Evolutionary conservation across 345 rosid species (phyloP).

Genomic region (Citropsis articulata): DNA sequence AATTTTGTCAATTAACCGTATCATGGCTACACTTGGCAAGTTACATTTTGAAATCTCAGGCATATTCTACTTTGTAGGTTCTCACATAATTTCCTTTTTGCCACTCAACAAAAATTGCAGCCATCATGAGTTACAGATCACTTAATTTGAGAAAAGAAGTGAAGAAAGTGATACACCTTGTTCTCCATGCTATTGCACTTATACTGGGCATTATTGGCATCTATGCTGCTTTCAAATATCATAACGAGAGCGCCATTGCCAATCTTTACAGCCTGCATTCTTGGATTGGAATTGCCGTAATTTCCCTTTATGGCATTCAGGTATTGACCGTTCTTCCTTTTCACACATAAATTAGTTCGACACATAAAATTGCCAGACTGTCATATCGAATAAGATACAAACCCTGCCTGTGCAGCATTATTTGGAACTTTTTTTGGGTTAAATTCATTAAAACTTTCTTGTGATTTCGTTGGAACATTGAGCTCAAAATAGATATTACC

Average conservation of each 20-base stretch:
- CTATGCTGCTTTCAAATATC: constrained; percentile 80
- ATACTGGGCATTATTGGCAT: constrained; percentile 72
- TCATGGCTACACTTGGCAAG: background rate
- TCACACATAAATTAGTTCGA: background rate
- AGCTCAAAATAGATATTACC: background rate
- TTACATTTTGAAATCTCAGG: background rate
- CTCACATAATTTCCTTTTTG: background rate
- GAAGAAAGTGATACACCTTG: constrained; percentile 77
- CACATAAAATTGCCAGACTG: background rate
- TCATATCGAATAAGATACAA: background rate
- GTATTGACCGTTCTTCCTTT: constrained; percentile 27
- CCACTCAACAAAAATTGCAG: constrained; percentile 31
- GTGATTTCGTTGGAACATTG: background rate
- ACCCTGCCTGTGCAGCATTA: background rate
- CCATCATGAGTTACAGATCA: constrained; percentile 73
- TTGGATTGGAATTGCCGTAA: constrained; percentile 83
- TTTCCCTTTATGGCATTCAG: constrained; percentile 84
- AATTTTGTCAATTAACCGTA: background rate
- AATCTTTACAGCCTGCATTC: constrained; percentile 96
- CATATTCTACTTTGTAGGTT: background rate
- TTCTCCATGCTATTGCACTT: constrained; percentile 83
- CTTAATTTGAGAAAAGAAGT: constrained; percentile 64
- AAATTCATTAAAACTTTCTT: background rate
- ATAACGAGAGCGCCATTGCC: constrained; percentile 70
- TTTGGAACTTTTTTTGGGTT: no score